Percentiles rank a stretch among this genome's conserved stretches.
Evolutionary conservation across 2,329 filamentous ascomycete genomes (phyloP).

Genomic region (Cytospora mali): DNA sequence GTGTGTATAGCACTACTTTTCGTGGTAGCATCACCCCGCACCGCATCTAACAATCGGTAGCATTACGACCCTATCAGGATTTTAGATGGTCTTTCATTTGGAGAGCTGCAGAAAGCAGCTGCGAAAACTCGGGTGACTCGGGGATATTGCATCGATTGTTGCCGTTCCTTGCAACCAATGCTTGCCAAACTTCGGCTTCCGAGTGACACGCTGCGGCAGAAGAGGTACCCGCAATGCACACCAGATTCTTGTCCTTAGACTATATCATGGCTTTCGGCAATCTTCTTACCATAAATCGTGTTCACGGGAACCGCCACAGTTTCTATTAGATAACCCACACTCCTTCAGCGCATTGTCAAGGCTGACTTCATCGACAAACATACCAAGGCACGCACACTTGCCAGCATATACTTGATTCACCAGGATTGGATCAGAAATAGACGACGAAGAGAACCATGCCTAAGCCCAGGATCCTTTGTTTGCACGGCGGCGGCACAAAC

Average conservation of each 20-base stretch:
- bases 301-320: neutral
- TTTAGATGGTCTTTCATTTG: neutral
- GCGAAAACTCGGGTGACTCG: neutral
- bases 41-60: too few species aligned
- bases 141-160: neutral
- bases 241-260: neutral
- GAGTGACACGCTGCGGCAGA: neutral
- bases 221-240: neutral
- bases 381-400: neutral
- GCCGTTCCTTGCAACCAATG: constrained; percentile 19
- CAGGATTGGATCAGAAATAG: neutral
- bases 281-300: neutral
- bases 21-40: too few species aligned
- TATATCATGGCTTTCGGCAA: neutral
- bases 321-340: neutral
- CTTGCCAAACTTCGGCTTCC: constrained; percentile 13
- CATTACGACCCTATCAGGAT: neutral
- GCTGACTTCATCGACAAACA: neutral
- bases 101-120: neutral
- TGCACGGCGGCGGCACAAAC: constrained; percentile 21
- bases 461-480: constrained; percentile 21
- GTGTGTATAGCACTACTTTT: too few species aligned
- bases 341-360: neutral
- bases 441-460: neutral
- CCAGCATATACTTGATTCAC: neutral